A percentile compares a stretch with the other conserved stretches of the same genome.
phyloP scores from a whole-genome alignment of 345 rosid species.

The Eucalyptus dawsonii region DNA sequence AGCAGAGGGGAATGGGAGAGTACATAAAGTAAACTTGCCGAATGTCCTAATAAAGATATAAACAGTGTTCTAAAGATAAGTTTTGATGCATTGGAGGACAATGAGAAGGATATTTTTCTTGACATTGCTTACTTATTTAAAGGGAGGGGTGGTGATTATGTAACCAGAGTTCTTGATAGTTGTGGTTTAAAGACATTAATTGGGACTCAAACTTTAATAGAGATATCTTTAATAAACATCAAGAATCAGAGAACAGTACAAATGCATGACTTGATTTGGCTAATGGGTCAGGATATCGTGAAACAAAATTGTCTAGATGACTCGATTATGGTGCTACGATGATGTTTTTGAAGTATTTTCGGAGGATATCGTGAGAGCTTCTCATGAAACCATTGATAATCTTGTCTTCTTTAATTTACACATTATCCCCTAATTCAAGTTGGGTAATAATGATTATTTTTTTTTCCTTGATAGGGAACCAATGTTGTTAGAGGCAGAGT shows the following conservation, averaged over 20 bases:
- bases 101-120: not conserved
- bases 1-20: not conserved
- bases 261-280: constrained; percentile 15
- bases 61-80: not conserved
- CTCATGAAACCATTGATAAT: not conserved
- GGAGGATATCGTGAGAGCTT: not conserved
- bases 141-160: not conserved
- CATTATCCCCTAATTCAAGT: too few relatives aligned
- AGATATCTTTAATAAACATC: not conserved
- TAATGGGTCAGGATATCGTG: constrained; percentile 10
- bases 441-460: not conserved
- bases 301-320: not conserved
- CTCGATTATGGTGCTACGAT: constrained; percentile 5
- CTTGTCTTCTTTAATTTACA: not conserved
- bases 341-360: not conserved
- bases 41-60: not conserved
- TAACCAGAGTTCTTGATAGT: not conserved
- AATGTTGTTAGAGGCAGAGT: not conserved
- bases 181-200: not conserved
- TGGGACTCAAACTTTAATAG: not conserved
- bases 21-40: not conserved
- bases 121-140: constrained; percentile 8
- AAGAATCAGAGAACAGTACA: not conserved
- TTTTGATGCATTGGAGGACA: not conserved
- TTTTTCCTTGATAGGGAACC: constrained; percentile 1